Conservation (phyloP, 148 eudicot genomes). For the Chenopodium album region DNA sequence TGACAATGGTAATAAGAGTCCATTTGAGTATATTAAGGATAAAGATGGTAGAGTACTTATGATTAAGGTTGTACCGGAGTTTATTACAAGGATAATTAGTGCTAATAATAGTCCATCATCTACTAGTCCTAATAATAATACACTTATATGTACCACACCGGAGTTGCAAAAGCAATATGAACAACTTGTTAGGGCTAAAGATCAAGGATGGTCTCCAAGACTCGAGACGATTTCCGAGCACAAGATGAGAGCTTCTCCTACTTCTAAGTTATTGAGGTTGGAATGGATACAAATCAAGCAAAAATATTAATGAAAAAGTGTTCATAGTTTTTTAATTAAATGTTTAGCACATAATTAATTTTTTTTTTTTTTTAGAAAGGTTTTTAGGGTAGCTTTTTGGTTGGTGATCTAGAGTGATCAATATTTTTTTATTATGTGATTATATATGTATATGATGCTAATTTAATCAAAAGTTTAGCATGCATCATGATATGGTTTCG, state of each 20-base stretch:
- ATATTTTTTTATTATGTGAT: not conserved
- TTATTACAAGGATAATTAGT: conserved; percentile 43
- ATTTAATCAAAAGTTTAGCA: not conserved
- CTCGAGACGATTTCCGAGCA: conserved; percentile 68
- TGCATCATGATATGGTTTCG: not conserved
- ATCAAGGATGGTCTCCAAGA: conserved; percentile 72
- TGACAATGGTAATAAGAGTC: conserved; percentile 35
- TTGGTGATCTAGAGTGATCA: not conserved
- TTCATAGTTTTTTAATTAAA: not conserved
- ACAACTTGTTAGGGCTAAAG: conserved; percentile 58
- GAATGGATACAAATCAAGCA: conserved; percentile 46
- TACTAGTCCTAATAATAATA: not conserved
- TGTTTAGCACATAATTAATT: not conserved
- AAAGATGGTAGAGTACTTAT: conserved; percentile 51
- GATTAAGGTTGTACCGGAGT: conserved; percentile 72
- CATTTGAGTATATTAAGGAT: conserved; percentile 68
- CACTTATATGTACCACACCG: conserved; percentile 67
- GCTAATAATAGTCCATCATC: not conserved
- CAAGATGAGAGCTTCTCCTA: conserved; percentile 58
- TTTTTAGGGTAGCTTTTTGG: not conserved
- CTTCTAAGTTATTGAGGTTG: conserved; percentile 43
- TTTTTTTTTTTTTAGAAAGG: not conserved
- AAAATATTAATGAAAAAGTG: not conserved
- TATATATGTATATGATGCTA: not conserved
- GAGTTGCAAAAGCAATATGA: conserved; percentile 73